phyloP scores from a whole-genome alignment of 345 rosid genomes.

The Eucalyptus guilfoylei region DNA sequence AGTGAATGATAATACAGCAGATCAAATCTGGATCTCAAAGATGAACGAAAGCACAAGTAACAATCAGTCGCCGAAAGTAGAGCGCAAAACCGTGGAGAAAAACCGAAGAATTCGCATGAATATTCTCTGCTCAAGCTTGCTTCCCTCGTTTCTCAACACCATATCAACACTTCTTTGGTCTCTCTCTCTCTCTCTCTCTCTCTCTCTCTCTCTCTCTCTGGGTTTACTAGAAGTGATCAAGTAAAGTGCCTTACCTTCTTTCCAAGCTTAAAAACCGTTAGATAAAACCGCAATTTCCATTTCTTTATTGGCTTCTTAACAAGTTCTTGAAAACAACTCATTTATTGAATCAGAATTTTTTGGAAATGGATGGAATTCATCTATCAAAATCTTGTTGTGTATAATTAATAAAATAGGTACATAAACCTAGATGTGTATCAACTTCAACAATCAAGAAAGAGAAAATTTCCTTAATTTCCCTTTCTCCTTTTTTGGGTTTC shows the following conservation, averaged over 20 bases:
- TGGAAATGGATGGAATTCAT: background rate
- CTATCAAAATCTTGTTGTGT: background rate
- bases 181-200: background rate
- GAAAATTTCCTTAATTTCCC: background rate
- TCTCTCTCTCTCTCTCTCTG: background rate
- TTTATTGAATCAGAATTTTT: background rate
- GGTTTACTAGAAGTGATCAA: background rate
- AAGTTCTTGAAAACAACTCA: background rate
- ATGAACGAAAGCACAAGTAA: background rate
- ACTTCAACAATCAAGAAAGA: too few relatives aligned
- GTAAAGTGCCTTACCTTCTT: background rate
- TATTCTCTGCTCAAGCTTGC: constrained; percentile 19
- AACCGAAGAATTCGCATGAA: constrained; percentile 43
- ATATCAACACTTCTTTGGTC: constrained; percentile 17
- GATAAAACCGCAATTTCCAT: background rate
- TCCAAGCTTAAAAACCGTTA: background rate
- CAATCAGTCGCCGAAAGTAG: background rate
- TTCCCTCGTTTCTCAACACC: constrained; percentile 22
- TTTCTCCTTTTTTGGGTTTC: background rate
- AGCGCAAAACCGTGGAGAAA: constrained; percentile 36
- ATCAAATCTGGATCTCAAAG: background rate
- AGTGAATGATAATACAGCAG: background rate
- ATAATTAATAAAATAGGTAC: background rate
- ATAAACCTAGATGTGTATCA: background rate
- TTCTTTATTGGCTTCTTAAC: background rate